Conservation (phyloP, 164 flowering plant species). For the Vitis rupestris region DNA sequence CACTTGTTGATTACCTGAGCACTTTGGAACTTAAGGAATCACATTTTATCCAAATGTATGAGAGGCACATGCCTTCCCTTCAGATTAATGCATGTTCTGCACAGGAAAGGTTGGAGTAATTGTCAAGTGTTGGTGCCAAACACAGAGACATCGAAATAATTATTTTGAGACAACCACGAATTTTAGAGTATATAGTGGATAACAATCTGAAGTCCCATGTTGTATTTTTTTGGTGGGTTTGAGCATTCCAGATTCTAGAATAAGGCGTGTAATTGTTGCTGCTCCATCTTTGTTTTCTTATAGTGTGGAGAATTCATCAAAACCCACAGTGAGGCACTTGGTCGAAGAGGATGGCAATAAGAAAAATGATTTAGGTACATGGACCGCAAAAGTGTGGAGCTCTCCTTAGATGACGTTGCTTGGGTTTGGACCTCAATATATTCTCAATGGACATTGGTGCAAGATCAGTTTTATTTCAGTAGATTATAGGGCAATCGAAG, state of each 20-base stretch:
- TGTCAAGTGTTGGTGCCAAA: conserved; percentile 83
- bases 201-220: conserved; percentile 83
- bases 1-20: conserved; percentile 86
- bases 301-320: conserved; percentile 85
- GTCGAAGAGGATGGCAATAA: conserved; percentile 88
- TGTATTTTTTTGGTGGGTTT: conserved; percentile 52
- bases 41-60: conserved; percentile 81
- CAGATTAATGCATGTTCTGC: conserved; percentile 78
- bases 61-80: conserved; percentile 86
- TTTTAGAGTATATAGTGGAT: conserved; percentile 81
- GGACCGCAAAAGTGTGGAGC: too few relatives aligned
- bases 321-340: conserved; percentile 84
- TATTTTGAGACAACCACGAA: conserved; percentile 88
- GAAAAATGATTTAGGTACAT: conserved; percentile 45
- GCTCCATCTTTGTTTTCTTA: conserved; percentile 89
- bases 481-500: too few relatives aligned
- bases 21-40: conserved; percentile 82
- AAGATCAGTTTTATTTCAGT: too few relatives aligned
- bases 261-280: conserved; percentile 76
- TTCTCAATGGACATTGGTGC: too few relatives aligned
- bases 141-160: conserved; percentile 73
- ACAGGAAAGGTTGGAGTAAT: conserved; percentile 75
- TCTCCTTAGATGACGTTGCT: too few relatives aligned
- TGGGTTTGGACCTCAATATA: too few relatives aligned
- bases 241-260: conserved; percentile 58